phyloP scores from a whole-genome alignment of 805 yeast species.

The Lachancea cidri region DNA sequence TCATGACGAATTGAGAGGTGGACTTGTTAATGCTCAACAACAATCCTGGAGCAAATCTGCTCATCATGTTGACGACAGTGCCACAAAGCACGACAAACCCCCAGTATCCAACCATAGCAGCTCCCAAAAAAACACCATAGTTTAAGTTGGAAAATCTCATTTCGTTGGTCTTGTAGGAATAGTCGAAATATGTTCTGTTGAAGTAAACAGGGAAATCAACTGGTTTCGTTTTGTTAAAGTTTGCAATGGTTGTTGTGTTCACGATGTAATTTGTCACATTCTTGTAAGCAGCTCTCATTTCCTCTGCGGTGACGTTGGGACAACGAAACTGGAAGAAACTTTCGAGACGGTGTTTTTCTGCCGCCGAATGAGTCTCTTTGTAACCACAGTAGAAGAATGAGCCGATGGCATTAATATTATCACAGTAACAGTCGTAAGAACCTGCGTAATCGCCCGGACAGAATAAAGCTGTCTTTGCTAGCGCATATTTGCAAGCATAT shows the following conservation, averaged over 20 bases:
- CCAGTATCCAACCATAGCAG: slow-evolving; percentile 47
- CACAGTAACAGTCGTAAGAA: slow-evolving; percentile 24
- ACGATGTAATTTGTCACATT: slow-evolving; percentile 43
- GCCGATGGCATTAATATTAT: slow-evolving; percentile 27
- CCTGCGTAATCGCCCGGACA: slow-evolving; percentile 20
- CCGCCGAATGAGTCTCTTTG: slow-evolving; percentile 10
- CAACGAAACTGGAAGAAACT: slow-evolving; percentile 27
- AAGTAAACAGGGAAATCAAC: slow-evolving; percentile 37
- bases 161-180: slow-evolving; percentile 22
- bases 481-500: slow-evolving; percentile 24
- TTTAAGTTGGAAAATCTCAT: slow-evolving; percentile 35
- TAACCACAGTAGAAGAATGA: slow-evolving; percentile 29
- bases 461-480: slow-evolving; percentile 19
- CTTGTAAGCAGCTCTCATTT: slow-evolving; percentile 35
- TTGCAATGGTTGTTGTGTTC: slow-evolving; percentile 28
- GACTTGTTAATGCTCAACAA: slow-evolving; percentile 30
- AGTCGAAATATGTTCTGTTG: slow-evolving; percentile 22
- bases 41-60: slow-evolving; percentile 37
- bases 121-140: slow-evolving; percentile 43
- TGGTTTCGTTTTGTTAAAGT: slow-evolving; percentile 33
- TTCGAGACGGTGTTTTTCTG: slow-evolving; percentile 14
- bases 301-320: slow-evolving; percentile 32
- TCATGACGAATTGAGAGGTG: slow-evolving; percentile 8
- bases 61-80: slow-evolving; percentile 39
- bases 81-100: slow-evolving; percentile 39